phyloP scores from a whole-genome alignment of 768 basidiomycete genomes.

The Boletales sp. region DNA sequence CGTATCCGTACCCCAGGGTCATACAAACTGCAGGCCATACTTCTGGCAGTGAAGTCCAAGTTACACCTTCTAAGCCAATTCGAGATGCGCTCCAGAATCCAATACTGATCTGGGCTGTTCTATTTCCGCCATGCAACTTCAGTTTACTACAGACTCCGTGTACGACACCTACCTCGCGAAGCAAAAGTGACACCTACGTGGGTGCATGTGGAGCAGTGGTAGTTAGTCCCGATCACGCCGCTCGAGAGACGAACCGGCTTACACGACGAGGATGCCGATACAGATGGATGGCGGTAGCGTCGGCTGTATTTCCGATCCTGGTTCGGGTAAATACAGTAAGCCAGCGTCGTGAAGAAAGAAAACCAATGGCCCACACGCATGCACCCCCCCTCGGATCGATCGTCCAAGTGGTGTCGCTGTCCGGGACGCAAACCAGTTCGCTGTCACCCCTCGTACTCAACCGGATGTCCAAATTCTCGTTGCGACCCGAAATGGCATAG shows the following conservation, averaged over 20 bases:
- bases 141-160: neutral
- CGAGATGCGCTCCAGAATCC: conserved; percentile 1
- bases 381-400: neutral
- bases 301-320: conserved; percentile 1
- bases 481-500: neutral
- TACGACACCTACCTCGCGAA: conserved; percentile 1
- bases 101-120: no score
- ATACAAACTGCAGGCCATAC: no score
- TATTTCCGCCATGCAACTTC: no score
- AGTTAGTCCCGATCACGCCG: neutral
- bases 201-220: no score
- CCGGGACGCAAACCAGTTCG: neutral
- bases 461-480: neutral
- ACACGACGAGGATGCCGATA: neutral
- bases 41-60: no score
- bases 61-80: no score
- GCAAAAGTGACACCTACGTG: neutral
- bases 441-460: neutral
- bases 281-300: neutral
- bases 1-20: no score
- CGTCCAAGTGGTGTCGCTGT: neutral
- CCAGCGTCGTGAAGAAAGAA: neutral
- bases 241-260: neutral
- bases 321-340: neutral
- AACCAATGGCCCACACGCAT: neutral